These are phyloP conservation scores for Pyrenochaeta sp. DNA, from an alignment of 2,329 filamentous ascomycete species.

Conservation along the genomic window DNA sequence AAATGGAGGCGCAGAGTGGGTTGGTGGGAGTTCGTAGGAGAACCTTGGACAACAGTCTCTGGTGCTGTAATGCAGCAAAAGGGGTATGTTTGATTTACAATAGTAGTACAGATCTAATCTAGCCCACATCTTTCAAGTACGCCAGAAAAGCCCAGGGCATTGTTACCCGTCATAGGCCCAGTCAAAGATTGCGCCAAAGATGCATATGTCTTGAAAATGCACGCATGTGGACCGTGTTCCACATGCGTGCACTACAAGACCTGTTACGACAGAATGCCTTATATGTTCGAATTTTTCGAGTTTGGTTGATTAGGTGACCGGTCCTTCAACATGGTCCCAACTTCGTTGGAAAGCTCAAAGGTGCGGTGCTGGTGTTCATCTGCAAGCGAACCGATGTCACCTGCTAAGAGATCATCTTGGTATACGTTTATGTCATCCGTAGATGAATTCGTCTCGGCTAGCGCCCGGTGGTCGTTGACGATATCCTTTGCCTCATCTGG, in stretches of 20 bases:
- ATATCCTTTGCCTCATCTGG: slow-evolving; percentile 22
- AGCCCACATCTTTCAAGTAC: slow-evolving; percentile 5
- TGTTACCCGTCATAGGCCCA: not conserved
- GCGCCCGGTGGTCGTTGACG: slow-evolving; percentile 20
- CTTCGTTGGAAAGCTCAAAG: slow-evolving; percentile 3
- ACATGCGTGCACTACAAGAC: not conserved
- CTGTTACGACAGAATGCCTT: not conserved
- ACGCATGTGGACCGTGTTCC: too few species aligned
- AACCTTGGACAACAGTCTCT: too few species aligned
- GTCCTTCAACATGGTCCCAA: slow-evolving; percentile 1
- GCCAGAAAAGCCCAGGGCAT: slow-evolving; percentile 7
- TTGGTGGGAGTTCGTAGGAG: slow-evolving; percentile 23
- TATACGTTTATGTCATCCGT: slow-evolving; percentile 26
- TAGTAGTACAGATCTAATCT: slow-evolving; percentile 8
- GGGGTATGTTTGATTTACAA: not conserved
- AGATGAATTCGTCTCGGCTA: slow-evolving; percentile 4
- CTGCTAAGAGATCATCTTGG: slow-evolving; percentile 19
- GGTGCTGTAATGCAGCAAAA: not conserved
- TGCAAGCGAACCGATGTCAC: slow-evolving; percentile 1
- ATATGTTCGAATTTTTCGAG: not conserved
- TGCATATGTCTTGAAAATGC: not conserved
- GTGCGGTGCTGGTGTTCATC: slow-evolving; percentile 2
- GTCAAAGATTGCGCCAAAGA: not conserved
- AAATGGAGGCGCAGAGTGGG: slow-evolving; percentile 39
- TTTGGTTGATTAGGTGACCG: not conserved